phyloP scores from a whole-genome alignment of 768 basidiomycete species.

The Russula sp. region DNA sequence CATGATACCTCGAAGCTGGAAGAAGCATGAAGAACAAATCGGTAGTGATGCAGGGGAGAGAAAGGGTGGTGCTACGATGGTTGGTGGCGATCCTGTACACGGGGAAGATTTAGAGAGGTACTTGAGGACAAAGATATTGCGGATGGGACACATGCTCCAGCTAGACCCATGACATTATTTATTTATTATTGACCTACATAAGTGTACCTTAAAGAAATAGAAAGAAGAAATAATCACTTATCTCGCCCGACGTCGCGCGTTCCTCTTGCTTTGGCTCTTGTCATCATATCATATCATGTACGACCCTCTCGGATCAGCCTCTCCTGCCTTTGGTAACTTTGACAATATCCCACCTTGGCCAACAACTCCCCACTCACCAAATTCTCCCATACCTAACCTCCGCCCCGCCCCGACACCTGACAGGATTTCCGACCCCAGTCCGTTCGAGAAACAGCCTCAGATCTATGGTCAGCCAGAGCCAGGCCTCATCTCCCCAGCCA shows the following conservation, averaged over 20 bases:
- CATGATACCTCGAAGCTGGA: conserved; percentile 94
- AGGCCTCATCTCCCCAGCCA: conserved; percentile 72
- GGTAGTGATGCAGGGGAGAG: conserved; percentile 31
- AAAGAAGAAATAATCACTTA: not conserved
- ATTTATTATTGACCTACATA: not conserved
- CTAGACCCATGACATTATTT: conserved; percentile 25
- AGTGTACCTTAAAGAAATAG: not conserved
- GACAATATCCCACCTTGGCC: conserved; percentile 64
- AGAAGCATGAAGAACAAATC: conserved; percentile 28
- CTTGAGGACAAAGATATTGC: conserved; percentile 88
- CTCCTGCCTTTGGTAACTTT: conserved; percentile 33
- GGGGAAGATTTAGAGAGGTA: conserved; percentile 93
- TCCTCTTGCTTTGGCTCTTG: too few species aligned
- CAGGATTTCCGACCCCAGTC: conserved; percentile 38
- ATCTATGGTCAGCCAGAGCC: conserved; percentile 84
- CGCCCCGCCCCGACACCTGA: conserved; percentile 53
- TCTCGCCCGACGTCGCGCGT: too few species aligned
- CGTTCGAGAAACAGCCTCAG: conserved; percentile 74
- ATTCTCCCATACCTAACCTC: conserved; percentile 65
- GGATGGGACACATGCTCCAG: conserved; percentile 93
- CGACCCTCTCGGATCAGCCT: conserved; percentile 58
- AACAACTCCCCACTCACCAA: conserved; percentile 66
- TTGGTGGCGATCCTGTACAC: conserved; percentile 67
- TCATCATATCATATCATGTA: conserved; percentile 38
- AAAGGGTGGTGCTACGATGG: conserved; percentile 63